These are phyloP conservation scores for Botryotinia calthae DNA, from an alignment of 2,329 filamentous ascomycete species.

Conservation along the genomic window DNA sequence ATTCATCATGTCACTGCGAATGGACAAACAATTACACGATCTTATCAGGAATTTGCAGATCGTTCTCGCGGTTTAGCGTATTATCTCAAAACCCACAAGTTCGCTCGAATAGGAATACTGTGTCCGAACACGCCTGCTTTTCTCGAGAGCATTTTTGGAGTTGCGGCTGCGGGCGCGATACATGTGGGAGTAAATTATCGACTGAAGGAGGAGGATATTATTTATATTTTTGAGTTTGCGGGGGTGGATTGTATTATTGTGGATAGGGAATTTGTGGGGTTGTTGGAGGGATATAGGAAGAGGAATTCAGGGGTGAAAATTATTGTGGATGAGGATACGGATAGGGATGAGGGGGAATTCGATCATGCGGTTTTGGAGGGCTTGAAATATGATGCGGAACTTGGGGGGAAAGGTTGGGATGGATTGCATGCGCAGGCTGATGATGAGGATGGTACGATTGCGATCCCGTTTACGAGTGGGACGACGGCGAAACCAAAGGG, in stretches of 20 bases:
- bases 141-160: constrained; percentile 83
- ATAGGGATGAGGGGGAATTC: constrained; percentile 74
- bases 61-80: constrained; percentile 86
- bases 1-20: constrained; percentile 85
- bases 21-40: constrained; percentile 68
- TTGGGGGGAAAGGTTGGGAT: constrained; percentile 70
- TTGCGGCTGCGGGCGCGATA: constrained; percentile 76
- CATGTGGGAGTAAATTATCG: constrained; percentile 73
- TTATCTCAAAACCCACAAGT: constrained; percentile 72
- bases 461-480: constrained; percentile 89
- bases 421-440: constrained; percentile 67
- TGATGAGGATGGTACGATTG: constrained; percentile 78
- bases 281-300: constrained; percentile 66
- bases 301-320: constrained; percentile 63
- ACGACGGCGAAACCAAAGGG: constrained; percentile 92
- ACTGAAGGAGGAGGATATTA: constrained; percentile 79
- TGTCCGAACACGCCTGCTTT: constrained; percentile 94
- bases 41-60: constrained; percentile 79
- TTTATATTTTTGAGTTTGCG: constrained; percentile 85
- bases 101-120: constrained; percentile 78
- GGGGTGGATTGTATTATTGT: constrained; percentile 86
- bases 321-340: constrained; percentile 79
- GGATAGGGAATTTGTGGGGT: constrained; percentile 71
- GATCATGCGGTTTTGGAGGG: constrained; percentile 83
- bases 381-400: constrained; percentile 64